Evolutionary conservation across 805 yeast genomes (phyloP), one percentile per base, ranked within the genome.

Genomic region (Saccharomyces paradoxus): DNA sequence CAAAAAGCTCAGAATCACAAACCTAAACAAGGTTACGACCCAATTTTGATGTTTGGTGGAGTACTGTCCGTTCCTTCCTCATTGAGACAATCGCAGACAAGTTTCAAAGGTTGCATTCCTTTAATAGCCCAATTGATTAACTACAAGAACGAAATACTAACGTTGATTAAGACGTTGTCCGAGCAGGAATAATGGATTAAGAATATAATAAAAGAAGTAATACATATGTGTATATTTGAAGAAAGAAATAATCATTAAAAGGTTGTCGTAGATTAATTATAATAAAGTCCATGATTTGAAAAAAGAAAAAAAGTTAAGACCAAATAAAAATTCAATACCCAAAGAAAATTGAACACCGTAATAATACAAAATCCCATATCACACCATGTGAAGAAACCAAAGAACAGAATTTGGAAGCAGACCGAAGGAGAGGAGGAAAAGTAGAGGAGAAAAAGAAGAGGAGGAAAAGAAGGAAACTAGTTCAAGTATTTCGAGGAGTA

Each of bases 31-130:
- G 41, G 50, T 10, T 51, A 50, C n/a, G 67, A 68, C 46, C 70
- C 72, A 8, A 58, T 68, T 7, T 50, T 49, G 7, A 68, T 68
- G 72, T 68, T 68, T 57, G 71, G 70, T 1, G 69, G 64, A 12
- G 64, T 59, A 2, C 56, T 68, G 14, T 55, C 64, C 4, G 54
- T 62, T 3, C 72, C 72, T 13, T 44, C 53, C 1, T 59, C 66
- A 21, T 47, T 68, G 46, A 58, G 69, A 52, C 63, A 62, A 44
- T 60, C 60, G 30, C 71, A 68, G 51, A 48, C 60, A 24, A 57
- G 60, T 31, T 68, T 67, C 48, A 63, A 61, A 55, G 61, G 65
- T 30, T 55, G 55, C 17, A 55, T 64, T 5, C 62, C 61, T 1
- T 24, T 66, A 10, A 50, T 65, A 21, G 51, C 55, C 9, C 61